phyloP scores from a whole-genome alignment of 345 rosid species.

The Salix viminalis region DNA sequence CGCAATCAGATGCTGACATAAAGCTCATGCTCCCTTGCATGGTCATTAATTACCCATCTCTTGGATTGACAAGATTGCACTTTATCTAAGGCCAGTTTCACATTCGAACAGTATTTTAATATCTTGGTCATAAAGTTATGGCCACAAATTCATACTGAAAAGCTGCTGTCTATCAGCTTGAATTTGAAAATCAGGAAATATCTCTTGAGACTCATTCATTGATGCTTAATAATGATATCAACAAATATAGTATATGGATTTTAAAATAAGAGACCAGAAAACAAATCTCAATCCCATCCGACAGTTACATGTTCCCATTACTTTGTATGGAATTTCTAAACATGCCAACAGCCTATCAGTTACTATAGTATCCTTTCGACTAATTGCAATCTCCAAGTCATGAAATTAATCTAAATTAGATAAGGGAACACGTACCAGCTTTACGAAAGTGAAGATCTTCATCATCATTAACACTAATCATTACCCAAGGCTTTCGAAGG shows the following conservation, averaged over 20 bases:
- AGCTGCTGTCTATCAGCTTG: neutral
- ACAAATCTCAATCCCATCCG: neutral
- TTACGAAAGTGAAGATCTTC: constrained; percentile 64
- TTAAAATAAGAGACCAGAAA: neutral
- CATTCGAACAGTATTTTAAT: neutral
- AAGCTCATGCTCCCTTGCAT: neutral
- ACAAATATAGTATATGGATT: neutral
- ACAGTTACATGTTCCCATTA: neutral
- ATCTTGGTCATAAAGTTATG: neutral
- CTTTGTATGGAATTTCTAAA: neutral
- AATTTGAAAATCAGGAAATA: neutral
- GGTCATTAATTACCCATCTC: neutral
- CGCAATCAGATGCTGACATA: neutral
- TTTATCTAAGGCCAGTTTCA: neutral
- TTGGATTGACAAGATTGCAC: neutral
- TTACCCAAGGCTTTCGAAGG: constrained; percentile 59
- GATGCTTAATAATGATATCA: neutral
- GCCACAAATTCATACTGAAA: neutral
- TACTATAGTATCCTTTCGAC: neutral
- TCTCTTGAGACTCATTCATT: neutral
- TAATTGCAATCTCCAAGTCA: neutral
- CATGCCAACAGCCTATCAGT: neutral
- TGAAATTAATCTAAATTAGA: neutral
- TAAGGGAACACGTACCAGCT: constrained; percentile 36
- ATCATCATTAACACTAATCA: constrained; percentile 61